phyloP scores from a whole-genome alignment of 1,284 basidiomycete species.

The Boletus sp. region DNA sequence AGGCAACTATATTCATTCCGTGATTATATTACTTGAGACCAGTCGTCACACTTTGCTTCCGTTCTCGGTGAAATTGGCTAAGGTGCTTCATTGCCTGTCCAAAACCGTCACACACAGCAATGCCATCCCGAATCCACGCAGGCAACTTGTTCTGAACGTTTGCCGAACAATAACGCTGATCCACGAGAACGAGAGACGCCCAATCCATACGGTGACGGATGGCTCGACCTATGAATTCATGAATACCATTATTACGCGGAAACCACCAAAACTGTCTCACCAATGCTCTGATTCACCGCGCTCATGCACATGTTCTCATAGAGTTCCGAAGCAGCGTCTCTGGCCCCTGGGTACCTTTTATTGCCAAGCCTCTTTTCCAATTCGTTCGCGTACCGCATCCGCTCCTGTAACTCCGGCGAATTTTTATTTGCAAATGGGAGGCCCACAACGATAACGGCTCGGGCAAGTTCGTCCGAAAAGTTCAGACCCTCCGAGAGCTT shows the following conservation, averaged over 20 bases:
- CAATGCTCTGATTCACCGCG: slow-evolving; percentile 95
- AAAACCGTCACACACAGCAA: slow-evolving; percentile 65
- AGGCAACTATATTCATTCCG: not conserved
- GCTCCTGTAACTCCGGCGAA: slow-evolving; percentile 87
- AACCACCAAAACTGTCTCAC: slow-evolving; percentile 39
- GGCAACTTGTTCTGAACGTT: slow-evolving; percentile 78
- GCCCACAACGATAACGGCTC: slow-evolving; percentile 86
- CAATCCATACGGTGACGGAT: slow-evolving; percentile 87
- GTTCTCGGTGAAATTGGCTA: slow-evolving; percentile 62
- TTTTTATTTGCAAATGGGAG: slow-evolving; percentile 91
- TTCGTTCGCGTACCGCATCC: slow-evolving; percentile 81
- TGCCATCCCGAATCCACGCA: slow-evolving; percentile 76
- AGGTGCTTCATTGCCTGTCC: slow-evolving; percentile 71
- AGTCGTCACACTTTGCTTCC: slow-evolving; percentile 23
- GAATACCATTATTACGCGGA: not conserved
- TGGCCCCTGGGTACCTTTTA: slow-evolving; percentile 40
- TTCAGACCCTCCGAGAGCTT: slow-evolving; percentile 98
- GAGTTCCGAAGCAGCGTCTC: slow-evolving; percentile 77
- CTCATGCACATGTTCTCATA: slow-evolving; percentile 97
- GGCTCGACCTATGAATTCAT: slow-evolving; percentile 63
- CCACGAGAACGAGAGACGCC: slow-evolving; percentile 82
- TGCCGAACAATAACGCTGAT: slow-evolving; percentile 68
- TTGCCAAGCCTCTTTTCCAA: slow-evolving; percentile 41
- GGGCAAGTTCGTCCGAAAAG: slow-evolving; percentile 86
- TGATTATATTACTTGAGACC: slow-evolving; percentile 7